phyloP scores from a whole-genome alignment of 208 protist species.

The Acanthamoeba royreba region DNA sequence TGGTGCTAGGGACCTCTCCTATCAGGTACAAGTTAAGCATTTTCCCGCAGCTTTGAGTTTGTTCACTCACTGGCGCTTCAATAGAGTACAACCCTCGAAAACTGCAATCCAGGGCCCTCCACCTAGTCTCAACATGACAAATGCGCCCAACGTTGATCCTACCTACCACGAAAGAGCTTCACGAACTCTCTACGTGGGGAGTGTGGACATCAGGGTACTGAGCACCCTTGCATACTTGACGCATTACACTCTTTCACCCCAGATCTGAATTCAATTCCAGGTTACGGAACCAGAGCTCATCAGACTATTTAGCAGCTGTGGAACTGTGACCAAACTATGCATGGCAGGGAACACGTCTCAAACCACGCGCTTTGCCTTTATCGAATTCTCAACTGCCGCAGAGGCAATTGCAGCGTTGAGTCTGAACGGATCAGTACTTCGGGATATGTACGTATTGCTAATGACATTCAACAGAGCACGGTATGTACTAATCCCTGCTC shows the following conservation, averaged over 20 bases:
- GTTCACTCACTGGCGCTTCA: no score
- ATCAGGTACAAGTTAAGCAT: background rate
- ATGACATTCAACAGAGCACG: background rate
- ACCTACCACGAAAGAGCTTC: background rate
- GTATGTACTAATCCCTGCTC: background rate
- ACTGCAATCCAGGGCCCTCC: background rate
- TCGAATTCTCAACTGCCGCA: background rate
- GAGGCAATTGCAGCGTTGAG: background rate
- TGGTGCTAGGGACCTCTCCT: background rate
- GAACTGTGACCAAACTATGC: conserved; percentile 20
- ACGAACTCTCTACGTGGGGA: conserved; percentile 20
- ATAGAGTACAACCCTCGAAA: conserved; percentile 1
- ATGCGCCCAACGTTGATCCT: background rate
- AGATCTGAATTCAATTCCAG: background rate
- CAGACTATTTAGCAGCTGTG: background rate
- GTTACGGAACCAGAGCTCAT: background rate
- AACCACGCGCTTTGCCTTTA: conserved; percentile 11
- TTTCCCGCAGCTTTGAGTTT: no score
- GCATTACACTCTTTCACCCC: background rate
- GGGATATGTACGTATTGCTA: background rate
- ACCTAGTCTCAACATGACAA: background rate
- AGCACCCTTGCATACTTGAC: background rate
- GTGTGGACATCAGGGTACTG: background rate
- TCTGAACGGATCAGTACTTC: background rate
- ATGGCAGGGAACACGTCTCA: conserved; percentile 1